Base-by-base conservation (phyloP, 345 rosid genomes). In the Chamaenerion angustifolium region DNA sequence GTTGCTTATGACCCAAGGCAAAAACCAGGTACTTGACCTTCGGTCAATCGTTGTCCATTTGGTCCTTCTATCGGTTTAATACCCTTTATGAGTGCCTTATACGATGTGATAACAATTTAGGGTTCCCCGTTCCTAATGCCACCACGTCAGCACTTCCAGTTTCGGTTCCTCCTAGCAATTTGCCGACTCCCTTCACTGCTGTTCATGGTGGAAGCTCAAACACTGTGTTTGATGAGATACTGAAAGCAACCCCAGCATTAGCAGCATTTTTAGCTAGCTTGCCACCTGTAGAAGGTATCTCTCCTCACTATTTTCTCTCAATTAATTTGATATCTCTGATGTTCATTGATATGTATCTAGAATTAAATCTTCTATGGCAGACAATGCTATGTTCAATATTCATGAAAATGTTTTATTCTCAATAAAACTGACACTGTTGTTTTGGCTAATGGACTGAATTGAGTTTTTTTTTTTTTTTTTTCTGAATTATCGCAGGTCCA, bases 201-300 rank as follows among this genome's bases (percentile, higher is more conserved):
- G 41, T 60, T 42, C 66, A 47, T 18, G 68, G 61, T 59, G 69
- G 75, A 58, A 83, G 60, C 63, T 47, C 76, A 56, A 48, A 74
- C 56, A 64, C 52, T 59, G 59, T 70, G 40, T 57, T 72, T 50
- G 86, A 79, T 44, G 98, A 85, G 54, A 60, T 78, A 57, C 57
- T 80, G 69, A 90, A 79, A 78, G 88, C 77, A 41, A 76, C 95
- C 59, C 85, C 98, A 57, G 75, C 87, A 58, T 50, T 86, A 67
- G 43, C 72, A 35, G 77, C 88, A 18, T 79, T 90, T 74, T 65
- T 86, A 66, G 76, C 83, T 16, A 81, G 65, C 67, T 70, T 90
- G 77, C 98, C 98, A 43, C 48, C 43, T 16, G 67, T 79, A 42
- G 95, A 86, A 52, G 94, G 97, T 89, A 21, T 21, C 2, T 21